phyloP scores from a whole-genome alignment of 257 asterid genomes.

The Buddleja alternifolia region DNA sequence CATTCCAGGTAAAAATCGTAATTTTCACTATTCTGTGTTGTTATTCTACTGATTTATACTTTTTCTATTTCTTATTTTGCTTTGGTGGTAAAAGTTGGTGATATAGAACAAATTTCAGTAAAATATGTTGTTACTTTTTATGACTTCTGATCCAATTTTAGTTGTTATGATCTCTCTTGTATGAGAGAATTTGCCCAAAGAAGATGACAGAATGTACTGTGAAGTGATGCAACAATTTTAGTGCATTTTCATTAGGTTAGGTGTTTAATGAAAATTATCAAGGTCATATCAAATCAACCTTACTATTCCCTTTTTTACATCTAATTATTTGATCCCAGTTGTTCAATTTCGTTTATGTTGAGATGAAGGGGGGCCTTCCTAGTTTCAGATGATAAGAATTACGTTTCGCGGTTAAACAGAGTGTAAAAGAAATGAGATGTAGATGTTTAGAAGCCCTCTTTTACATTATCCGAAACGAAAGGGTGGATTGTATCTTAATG shows the following conservation, averaged over 20 bases:
- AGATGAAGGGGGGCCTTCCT: background rate
- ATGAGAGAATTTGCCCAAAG: slow-evolving; percentile 8
- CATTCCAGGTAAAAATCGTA: slow-evolving; percentile 31
- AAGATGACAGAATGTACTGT: background rate
- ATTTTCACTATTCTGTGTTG: slow-evolving; percentile 7
- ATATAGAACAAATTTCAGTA: background rate
- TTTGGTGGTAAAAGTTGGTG: slow-evolving; percentile 10
- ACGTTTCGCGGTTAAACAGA: background rate
- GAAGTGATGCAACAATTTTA: background rate
- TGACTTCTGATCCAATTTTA: slow-evolving; percentile 10
- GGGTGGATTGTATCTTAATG: background rate
- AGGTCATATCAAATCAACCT: background rate
- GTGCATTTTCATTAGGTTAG: background rate
- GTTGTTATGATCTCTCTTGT: background rate
- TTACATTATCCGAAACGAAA: background rate
- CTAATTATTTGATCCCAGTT: background rate
- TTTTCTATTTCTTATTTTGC: background rate
- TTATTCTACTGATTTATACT: background rate
- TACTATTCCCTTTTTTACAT: background rate
- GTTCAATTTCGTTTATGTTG: background rate
- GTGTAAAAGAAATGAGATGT: background rate
- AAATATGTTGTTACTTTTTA: background rate
- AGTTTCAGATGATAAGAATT: background rate
- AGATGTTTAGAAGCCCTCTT: background rate
- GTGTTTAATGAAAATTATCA: background rate